Evolutionary conservation across 495 filamentous ascomycete genomes (phyloP).

Genomic region (Xylaria grammica): DNA sequence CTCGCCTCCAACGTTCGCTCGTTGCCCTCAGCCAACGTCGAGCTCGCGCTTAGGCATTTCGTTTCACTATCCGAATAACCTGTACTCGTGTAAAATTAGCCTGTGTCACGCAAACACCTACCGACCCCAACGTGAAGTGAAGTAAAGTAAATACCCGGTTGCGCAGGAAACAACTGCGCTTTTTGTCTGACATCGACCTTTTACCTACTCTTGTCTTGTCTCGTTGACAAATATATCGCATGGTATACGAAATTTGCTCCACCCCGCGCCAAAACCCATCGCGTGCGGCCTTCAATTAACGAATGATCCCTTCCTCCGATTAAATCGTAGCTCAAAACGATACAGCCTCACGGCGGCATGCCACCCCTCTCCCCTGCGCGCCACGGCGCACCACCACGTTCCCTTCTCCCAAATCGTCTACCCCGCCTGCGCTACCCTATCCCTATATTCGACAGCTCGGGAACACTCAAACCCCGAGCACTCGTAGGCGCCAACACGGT

Average conservation of each 20-base stretch:
- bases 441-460: neutral
- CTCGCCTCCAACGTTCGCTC: neutral
- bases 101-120: no score
- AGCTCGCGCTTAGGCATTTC: neutral
- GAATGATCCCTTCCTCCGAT: neutral
- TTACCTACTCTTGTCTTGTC: neutral
- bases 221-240: no score
- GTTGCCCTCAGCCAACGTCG: neutral
- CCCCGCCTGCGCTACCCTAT: neutral
- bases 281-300: neutral
- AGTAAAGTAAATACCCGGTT: conserved; percentile 4
- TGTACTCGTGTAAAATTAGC: neutral
- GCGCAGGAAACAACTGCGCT: no score
- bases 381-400: neutral
- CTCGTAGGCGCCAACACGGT: conserved; percentile 49
- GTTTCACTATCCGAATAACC: neutral
- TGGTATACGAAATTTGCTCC: no score
- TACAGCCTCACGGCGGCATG: conserved; percentile 13
- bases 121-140: neutral
- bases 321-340: neutral
- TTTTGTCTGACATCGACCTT: no score
- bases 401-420: neutral
- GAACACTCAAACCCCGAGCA: conserved; percentile 25
- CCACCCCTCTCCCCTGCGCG: conserved; percentile 3
- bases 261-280: no score